Evolutionary conservation across 371 early-diverging fungal genomes (phyloP), one percentile per base, ranked within the genome.

Genomic region (Lichtheimia ornata): DNA sequence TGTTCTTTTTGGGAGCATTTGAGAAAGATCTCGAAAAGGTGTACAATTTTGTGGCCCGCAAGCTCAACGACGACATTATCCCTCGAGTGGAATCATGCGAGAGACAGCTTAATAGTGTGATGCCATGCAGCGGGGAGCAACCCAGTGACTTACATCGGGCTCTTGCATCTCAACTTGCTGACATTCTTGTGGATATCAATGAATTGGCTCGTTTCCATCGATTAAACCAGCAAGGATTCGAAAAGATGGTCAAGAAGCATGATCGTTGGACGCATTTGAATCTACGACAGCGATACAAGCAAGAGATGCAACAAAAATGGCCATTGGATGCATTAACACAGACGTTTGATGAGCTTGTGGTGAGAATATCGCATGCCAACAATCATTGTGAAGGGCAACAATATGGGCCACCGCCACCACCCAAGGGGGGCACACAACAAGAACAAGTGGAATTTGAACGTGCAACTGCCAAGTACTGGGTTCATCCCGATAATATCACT

Each of bases 191-290:
- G 59, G 95, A 96, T 64, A 84, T 94, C 45, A 92, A 90, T 63
- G 94, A 95, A 64, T 83, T 97, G 24, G 88, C 95, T 50, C 92
- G 92, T 71, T 99, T 92, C 75, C 88, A 92, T 13, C 90, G 96
- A 11, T 74, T 98, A 55, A 99, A 99, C 83, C 90, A 90, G 61
- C 88, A 95, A 17, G 99, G 94, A 13, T 97, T 98, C 70, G 83
- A 95, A 60, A 98, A 96, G 82, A 89, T 97, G 58, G 82, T 97
- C 66, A 97, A 97, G 76, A 96, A 97, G 77, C 97, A 97, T 70
- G 98, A 98, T 77, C 94, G 94, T 62, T 90, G 91, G 75, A 95
- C 96, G 4, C 72, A 83, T 14, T 88, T 84, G 63, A 71, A 84
- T 54, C 81, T 97, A 57, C 85, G 74, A 79, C 88, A 43, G 70